These are phyloP conservation scores for Leccinum boreale DNA, from an alignment of 768 basidiomycete genomes.

Conservation along the genomic window DNA sequence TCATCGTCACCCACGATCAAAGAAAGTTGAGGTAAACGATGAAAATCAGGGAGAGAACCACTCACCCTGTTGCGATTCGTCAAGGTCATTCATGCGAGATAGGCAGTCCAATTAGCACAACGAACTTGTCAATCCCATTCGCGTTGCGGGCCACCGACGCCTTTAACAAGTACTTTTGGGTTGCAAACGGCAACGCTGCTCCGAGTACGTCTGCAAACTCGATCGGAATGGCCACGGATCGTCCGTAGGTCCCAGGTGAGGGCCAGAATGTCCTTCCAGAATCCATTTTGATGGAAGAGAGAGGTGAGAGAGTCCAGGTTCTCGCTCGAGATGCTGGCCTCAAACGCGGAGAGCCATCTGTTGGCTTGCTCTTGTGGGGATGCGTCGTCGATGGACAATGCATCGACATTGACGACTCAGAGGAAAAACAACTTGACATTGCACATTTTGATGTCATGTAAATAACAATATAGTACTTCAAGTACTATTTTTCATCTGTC, in stretches of 20 bases:
- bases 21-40: background rate
- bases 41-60: background rate
- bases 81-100: background rate
- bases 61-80: slow-evolving; percentile 32
- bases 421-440: too few species aligned
- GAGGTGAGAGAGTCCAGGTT: background rate
- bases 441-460: too few species aligned
- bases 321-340: background rate
- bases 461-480: too few species aligned
- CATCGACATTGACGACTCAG: slow-evolving; percentile 6
- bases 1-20: background rate
- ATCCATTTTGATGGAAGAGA: slow-evolving; percentile 26
- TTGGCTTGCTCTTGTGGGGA: slow-evolving; percentile 9
- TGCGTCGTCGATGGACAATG: slow-evolving; percentile 2
- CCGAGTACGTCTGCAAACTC: slow-evolving; percentile 26
- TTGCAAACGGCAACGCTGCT: slow-evolving; percentile 21
- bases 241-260: slow-evolving; percentile 57
- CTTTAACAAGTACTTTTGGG: slow-evolving; percentile 12
- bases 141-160: slow-evolving; percentile 1
- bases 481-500: too few species aligned
- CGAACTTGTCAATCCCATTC: slow-evolving; percentile 24
- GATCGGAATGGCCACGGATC: slow-evolving; percentile 35
- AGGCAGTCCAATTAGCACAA: background rate
- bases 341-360: slow-evolving; percentile 23
- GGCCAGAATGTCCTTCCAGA: slow-evolving; percentile 52